Evolutionary conservation across 805 yeast species (phyloP).

Genomic region (Teunomyces barrocoloradensis): DNA sequence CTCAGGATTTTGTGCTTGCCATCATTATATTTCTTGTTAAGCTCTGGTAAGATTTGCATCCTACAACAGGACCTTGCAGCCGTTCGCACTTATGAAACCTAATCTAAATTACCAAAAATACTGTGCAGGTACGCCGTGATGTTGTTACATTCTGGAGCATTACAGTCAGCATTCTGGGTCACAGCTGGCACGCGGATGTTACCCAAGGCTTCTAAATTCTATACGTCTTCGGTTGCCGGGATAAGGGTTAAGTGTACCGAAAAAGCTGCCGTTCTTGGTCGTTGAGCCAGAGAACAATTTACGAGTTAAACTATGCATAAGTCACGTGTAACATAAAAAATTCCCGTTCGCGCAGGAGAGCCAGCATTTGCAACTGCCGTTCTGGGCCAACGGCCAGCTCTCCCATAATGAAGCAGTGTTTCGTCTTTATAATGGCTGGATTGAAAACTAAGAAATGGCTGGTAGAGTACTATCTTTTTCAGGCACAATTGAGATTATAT

Average conservation of each 20-base stretch:
- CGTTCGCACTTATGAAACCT: background rate
- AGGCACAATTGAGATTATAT: background rate
- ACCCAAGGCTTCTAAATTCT: background rate
- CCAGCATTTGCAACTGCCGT: conserved; percentile 4
- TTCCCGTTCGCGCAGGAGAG: background rate
- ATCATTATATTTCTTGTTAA: no score
- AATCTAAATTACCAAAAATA: background rate
- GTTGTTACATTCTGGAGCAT: background rate
- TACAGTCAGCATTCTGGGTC: background rate
- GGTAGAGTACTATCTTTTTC: background rate
- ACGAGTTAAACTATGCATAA: conserved; percentile 4
- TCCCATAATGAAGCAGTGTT: background rate
- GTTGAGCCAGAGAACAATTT: background rate
- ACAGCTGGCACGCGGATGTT: background rate
- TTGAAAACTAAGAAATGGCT: background rate
- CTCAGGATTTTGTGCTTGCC: no score
- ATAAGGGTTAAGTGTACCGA: background rate
- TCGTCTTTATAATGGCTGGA: background rate
- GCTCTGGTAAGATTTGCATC: no score
- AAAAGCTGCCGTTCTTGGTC: background rate
- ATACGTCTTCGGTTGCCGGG: background rate
- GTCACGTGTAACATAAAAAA: conserved; percentile 5
- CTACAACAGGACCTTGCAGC: background rate
- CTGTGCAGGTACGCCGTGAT: background rate
- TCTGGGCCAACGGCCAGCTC: conserved; percentile 1